Base-by-base conservation (phyloP, 2,329 filamentous ascomycete genomes). In the Trichoderma sp. region DNA sequence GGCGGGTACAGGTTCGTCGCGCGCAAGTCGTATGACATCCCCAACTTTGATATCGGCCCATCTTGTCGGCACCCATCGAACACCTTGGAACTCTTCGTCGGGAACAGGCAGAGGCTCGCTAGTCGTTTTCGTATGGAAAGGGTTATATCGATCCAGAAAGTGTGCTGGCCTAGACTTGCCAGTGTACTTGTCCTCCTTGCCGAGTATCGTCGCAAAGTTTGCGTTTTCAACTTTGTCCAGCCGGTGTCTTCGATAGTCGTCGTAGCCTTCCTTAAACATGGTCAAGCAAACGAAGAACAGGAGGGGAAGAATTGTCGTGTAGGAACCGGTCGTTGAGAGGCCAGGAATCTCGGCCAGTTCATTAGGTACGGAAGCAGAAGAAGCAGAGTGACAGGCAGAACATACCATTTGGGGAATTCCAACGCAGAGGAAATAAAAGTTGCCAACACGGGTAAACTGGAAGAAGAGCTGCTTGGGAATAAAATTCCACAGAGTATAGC, bases 361-460 rank as follows among this genome's bases (percentile, higher is more conserved):
- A 59, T 95, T 67, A 33, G 62, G 21, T 8, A 11, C n/a, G 14
- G 9, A 29, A 29, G 21, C 27, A 11, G 18, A 12, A 73, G 6
- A 21, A 33, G 7, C 33, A 27, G 60, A 4, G 11, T 27, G 4
- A 41, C 29, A 67, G 6, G 33, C 16, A 29, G 18, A 11, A 45
- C 64, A 53, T 78, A 85, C 84, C 85, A 94, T 94, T 84, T 97
- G 95, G 67, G 96, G 88, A 76, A 97, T 92, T 60, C 94, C 94
- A 78, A 97, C 91, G 79, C 94, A 92, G 74, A 97, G 88, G 83
- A 97, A 97, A 83, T 97, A 91, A 80, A 97, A 97, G 83, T 97
- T 97, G 78, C 93, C 93, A 65, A 97, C 85, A 77, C 96, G 93
- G 8, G 94, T 94, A 81, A 97, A 97, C 81, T 97, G 95, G 73